A percentile compares a stretch with the other conserved stretches of the same genome.
phyloP scores from a whole-genome alignment of 805 yeast species.

The Blastobotrys peoriensis region DNA sequence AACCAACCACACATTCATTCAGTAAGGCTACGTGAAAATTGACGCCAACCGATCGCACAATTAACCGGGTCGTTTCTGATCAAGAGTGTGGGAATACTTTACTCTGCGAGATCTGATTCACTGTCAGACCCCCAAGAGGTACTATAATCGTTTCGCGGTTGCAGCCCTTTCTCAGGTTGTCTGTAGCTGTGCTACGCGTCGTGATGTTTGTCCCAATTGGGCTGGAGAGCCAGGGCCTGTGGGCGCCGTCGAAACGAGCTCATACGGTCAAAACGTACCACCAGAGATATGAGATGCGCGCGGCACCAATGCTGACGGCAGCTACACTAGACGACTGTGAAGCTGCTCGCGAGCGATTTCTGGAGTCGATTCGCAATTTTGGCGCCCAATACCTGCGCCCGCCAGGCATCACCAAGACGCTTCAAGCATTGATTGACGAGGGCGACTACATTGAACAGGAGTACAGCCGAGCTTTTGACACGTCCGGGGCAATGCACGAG shows the following conservation, averaged over 20 bases:
- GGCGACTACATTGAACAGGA: slow-evolving; percentile 8
- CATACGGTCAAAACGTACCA: not conserved
- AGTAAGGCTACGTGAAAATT: too few species aligned
- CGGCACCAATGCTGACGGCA: too few species aligned
- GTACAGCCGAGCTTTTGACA: not conserved
- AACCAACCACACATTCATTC: too few species aligned
- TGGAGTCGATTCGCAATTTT: slow-evolving; percentile 32
- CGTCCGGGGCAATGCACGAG: not conserved
- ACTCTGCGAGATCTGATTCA: too few species aligned
- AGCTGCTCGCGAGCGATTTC: slow-evolving; percentile 11
- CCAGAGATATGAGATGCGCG: not conserved
- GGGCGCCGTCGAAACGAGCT: not conserved
- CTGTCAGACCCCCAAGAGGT: too few species aligned
- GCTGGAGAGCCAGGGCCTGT: not conserved
- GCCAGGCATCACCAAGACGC: slow-evolving; percentile 53
- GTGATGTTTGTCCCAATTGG: not conserved
- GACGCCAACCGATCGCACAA: too few species aligned
- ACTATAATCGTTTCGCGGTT: too few species aligned
- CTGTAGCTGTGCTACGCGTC: too few species aligned
- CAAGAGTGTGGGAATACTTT: too few species aligned
- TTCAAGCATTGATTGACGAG: slow-evolving; percentile 32
- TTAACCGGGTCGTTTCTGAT: too few species aligned
- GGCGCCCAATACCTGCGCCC: slow-evolving; percentile 51
- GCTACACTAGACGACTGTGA: slow-evolving; percentile 10
- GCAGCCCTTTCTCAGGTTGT: too few species aligned